Conservation (phyloP, 352 stramenopile species). For the Globisporangium heterothallicum region DNA sequence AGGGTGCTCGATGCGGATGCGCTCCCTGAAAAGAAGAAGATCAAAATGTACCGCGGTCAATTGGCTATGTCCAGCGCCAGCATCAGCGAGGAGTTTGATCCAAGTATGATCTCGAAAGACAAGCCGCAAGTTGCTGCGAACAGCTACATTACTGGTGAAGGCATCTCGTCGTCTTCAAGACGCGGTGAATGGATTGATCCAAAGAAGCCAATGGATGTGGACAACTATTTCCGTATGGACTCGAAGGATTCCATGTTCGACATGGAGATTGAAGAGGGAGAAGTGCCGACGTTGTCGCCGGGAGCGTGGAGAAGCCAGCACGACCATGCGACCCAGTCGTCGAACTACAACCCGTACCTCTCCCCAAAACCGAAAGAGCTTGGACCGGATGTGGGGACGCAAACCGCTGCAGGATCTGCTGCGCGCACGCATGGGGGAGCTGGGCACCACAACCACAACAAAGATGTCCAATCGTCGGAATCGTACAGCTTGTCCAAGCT, state of each 20-base stretch:
- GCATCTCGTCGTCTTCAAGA: slow-evolving; percentile 29
- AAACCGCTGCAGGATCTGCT: background rate
- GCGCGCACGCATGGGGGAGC: background rate
- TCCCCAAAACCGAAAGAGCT: slow-evolving; percentile 46
- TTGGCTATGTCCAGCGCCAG: slow-evolving; percentile 29
- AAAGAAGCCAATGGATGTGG: slow-evolving; percentile 27
- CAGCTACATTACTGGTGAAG: slow-evolving; percentile 31
- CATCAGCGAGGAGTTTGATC: slow-evolving; percentile 26
- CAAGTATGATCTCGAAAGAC: slow-evolving; percentile 5
- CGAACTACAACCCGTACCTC: slow-evolving; percentile 45
- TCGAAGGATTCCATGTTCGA: slow-evolving; percentile 56
- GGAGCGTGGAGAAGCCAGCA: slow-evolving; percentile 14
- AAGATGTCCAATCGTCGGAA: slow-evolving; percentile 11
- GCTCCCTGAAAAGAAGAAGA: slow-evolving; percentile 79
- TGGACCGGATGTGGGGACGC: background rate
- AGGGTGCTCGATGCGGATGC: slow-evolving; percentile 38
- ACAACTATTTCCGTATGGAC: slow-evolving; percentile 38
- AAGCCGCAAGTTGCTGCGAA: slow-evolving; percentile 7
- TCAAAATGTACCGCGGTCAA: slow-evolving; percentile 47
- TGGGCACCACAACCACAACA: background rate
- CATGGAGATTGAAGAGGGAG: slow-evolving; percentile 25
- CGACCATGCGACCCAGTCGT: slow-evolving; percentile 19
- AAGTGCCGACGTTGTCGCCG: slow-evolving; percentile 5
- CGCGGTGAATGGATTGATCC: slow-evolving; percentile 18
- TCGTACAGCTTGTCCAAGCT: slow-evolving; percentile 61